phyloP scores from a whole-genome alignment of 2,329 filamentous ascomycete genomes.

The Pseudocercospora macadamiae region DNA sequence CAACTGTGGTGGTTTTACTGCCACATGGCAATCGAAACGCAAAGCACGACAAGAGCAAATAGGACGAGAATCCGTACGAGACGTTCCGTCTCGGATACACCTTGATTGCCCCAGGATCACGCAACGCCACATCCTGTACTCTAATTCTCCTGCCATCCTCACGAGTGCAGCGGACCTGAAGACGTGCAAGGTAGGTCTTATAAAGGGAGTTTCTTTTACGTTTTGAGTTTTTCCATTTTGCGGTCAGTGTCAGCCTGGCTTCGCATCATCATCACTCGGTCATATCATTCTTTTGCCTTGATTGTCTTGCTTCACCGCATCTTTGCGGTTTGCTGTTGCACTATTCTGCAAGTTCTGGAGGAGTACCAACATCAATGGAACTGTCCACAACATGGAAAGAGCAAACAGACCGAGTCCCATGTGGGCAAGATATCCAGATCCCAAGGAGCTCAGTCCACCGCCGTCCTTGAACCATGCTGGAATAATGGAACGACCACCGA shows the following conservation, averaged over 20 bases:
- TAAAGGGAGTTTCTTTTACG: background rate
- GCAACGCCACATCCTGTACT: background rate
- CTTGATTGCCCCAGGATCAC: background rate
- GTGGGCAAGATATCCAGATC: background rate
- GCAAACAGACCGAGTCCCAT: background rate
- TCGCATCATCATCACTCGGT: background rate
- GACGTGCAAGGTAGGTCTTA: background rate
- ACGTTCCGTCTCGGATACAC: background rate
- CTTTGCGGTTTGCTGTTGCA: background rate
- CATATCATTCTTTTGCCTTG: background rate
- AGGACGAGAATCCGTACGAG: background rate
- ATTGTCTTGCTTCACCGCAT: conserved; percentile 1
- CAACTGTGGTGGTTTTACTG: background rate
- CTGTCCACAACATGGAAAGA: background rate
- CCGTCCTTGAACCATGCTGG: background rate
- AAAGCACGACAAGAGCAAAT: background rate
- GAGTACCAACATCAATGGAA: background rate
- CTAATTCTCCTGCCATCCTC: background rate
- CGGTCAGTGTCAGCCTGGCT: background rate
- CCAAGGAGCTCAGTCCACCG: background rate
- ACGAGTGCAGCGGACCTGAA: background rate
- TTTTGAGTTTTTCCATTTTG: background rate
- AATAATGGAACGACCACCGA: background rate
- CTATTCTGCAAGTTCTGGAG: background rate
- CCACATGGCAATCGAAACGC: background rate